phyloP scores from a whole-genome alignment of 345 rosid genomes.

The Populus ilicifolia region DNA sequence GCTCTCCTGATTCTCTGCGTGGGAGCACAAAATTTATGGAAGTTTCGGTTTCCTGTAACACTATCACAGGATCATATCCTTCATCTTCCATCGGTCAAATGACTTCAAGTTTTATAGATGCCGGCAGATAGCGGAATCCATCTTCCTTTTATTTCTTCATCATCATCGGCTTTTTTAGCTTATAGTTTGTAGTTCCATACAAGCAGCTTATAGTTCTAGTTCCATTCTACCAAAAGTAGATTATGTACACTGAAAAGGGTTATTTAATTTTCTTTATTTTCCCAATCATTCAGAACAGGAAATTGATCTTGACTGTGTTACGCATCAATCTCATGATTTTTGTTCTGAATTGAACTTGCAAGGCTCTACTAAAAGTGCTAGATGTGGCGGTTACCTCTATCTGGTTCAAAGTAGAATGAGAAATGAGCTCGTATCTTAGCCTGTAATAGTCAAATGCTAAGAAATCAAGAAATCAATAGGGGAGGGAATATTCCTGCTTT shows the following conservation, averaged over 20 bases:
- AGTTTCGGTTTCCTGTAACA: slow-evolving; percentile 22
- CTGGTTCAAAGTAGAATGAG: too few species aligned
- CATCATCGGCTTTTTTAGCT: background rate
- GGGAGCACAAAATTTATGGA: slow-evolving; percentile 18
- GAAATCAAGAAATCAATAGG: too few species aligned
- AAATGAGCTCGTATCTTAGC: too few species aligned
- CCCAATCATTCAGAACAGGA: background rate
- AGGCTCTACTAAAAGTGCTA: background rate
- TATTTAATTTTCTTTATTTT: background rate
- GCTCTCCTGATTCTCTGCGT: slow-evolving; percentile 16
- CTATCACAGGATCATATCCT: slow-evolving; percentile 7
- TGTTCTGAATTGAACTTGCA: background rate
- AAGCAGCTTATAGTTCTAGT: too few species aligned
- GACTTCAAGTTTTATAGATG: slow-evolving; percentile 31
- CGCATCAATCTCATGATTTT: background rate
- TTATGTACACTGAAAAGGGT: background rate
- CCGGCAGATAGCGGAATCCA: slow-evolving; percentile 33
- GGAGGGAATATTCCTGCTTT: too few species aligned
- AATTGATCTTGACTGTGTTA: background rate
- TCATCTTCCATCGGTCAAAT: slow-evolving; percentile 28
- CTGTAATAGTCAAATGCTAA: too few species aligned
- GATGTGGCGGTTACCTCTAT: too few species aligned
- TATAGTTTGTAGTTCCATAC: background rate
- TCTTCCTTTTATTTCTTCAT: background rate
- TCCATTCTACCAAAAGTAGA: too few species aligned